phyloP scores from a whole-genome alignment of 2,329 filamentous ascomycete species.

The Incumbomyces delicatus region DNA sequence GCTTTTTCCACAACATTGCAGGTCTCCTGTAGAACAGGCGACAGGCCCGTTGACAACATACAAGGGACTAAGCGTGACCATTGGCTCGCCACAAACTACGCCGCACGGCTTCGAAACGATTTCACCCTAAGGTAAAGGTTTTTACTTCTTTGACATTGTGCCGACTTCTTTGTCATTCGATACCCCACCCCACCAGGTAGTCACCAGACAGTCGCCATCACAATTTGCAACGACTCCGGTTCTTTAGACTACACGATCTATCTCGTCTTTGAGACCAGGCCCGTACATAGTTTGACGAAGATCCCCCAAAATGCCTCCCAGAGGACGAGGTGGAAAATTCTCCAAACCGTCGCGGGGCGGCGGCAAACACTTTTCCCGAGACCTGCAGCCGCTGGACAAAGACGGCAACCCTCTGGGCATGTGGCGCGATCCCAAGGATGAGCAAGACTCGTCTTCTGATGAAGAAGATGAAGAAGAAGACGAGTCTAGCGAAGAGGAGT shows the following conservation, averaged over 20 bases:
- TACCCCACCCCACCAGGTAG: background rate
- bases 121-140: too few relatives aligned
- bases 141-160: background rate
- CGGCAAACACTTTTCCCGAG: conserved; percentile 89
- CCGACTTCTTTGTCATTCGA: conserved; percentile 11
- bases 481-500: conserved; percentile 40
- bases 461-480: conserved; percentile 43
- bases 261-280: too few relatives aligned
- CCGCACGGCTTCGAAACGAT: too few relatives aligned
- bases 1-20: too few relatives aligned
- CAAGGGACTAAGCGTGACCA: too few relatives aligned
- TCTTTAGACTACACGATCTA: too few relatives aligned
- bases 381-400: conserved; percentile 77
- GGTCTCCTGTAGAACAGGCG: too few relatives aligned
- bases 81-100: too few relatives aligned
- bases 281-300: too few relatives aligned
- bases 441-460: conserved; percentile 32
- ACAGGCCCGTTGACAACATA: too few relatives aligned
- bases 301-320: conserved; percentile 30
- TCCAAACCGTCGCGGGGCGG: conserved; percentile 88
- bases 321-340: conserved; percentile 87
- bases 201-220: background rate
- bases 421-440: conserved; percentile 49
- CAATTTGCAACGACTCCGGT: too few relatives aligned
- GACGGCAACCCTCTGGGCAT: conserved; percentile 84